Base-by-base conservation (phyloP, 441 rosid genomes). In the Eruca vesicaria region DNA sequence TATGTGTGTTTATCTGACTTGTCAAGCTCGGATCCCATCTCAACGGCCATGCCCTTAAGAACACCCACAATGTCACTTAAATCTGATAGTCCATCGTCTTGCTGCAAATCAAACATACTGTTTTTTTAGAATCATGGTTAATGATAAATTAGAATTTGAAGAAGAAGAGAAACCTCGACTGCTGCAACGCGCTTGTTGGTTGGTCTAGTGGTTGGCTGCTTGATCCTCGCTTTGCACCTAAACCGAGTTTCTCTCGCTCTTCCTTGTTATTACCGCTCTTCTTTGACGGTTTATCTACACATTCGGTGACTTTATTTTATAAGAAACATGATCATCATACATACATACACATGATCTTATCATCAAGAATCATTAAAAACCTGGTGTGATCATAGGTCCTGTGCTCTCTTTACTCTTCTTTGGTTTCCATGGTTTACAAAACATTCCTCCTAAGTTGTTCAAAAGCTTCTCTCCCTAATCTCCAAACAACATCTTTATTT, bases 391-490 rank as follows among this genome's bases (percentile, higher is more conserved):
- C 70, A 79, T 69, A 56, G 95, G 90, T 72, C 95, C 95, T 26
- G 77, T 4, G 68, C 88, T 90, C 3, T 76, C 76, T 76, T 69
- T 60, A 63, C 84, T 82, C 83, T 89, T 89, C 85, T 89, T 89
- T 0, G 95, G 86, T 82, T 90, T 88, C 95, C 95, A 90, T 2
- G 92, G 80, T 81, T 63, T 88, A 4, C 92, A 90, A 76, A 88
- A 88, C 89, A 90, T 85, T 68, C 95, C 95, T 15, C 92, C 95
- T 41, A 89, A 90, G 70, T 79, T 81, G 63, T 87, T 87, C 66
- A 89, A 74, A 62, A 88, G 83, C 80, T 86, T 90, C 83, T 41
- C 81, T 62, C 81, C 81, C 81, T 72, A 41, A 41, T 58, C 29
- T 18, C 48, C 20, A 36, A 7, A 57, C 15, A 62, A 23, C 15